Conservation (phyloP, 257 asterid species). For the Solanum gandarillasii region DNA sequence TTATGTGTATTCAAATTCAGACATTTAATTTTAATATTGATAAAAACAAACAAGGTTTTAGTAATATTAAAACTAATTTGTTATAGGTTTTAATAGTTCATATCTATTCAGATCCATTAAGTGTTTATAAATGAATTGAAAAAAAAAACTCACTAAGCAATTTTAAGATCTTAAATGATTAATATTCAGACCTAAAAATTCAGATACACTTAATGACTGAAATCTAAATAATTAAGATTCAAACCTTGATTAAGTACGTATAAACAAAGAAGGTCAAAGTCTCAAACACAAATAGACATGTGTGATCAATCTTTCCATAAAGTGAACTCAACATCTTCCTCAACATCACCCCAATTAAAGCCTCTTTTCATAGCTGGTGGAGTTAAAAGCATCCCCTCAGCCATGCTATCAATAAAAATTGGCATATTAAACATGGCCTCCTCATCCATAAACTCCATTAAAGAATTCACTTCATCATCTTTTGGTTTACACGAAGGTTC, state of each 20-base stretch:
- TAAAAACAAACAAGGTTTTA: not conserved
- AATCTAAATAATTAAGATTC: not conserved
- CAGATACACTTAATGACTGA: not conserved
- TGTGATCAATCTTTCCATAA: constrained; percentile 34
- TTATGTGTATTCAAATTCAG: not conserved
- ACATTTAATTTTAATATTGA: not conserved
- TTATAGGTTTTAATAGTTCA: not conserved
- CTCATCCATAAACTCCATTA: constrained; percentile 32
- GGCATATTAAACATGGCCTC: constrained; percentile 73
- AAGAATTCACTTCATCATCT: not conserved
- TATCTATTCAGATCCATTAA: not conserved
- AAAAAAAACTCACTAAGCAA: not conserved
- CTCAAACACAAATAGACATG: not conserved
- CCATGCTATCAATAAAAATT: constrained; percentile 55
- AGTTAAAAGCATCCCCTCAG: constrained; percentile 74
- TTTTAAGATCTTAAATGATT: not conserved
- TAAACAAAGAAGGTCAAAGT: not conserved
- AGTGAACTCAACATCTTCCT: constrained; percentile 18
- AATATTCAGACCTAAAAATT: not conserved
- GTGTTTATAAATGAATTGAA: not conserved
- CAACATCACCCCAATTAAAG: constrained; percentile 29
- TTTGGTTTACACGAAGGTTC: not conserved
- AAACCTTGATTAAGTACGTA: not conserved
- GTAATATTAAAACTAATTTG: not conserved
- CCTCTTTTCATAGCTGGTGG: constrained; percentile 65